Evolutionary conservation across 2,329 filamentous ascomycete genomes (phyloP).

Genomic region (Fusarium brevicatenulatum): DNA sequence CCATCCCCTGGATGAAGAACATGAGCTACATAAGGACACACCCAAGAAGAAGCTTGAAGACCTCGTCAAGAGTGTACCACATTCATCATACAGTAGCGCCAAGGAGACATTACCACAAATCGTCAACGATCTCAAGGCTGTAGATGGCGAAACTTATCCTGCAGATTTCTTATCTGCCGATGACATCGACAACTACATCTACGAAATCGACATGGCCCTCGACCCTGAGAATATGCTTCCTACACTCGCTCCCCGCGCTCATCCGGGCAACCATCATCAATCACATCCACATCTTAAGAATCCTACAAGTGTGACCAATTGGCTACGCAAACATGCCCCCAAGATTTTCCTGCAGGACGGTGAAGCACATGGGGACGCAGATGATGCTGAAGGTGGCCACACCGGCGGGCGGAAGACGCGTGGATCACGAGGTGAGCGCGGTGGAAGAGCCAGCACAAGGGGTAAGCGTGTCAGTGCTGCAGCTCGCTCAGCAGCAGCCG

Average conservation of each 20-base stretch:
- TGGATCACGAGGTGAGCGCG: slow-evolving; percentile 47
- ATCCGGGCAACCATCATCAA: slow-evolving; percentile 51
- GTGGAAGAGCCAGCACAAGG: slow-evolving; percentile 54
- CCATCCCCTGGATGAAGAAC: slow-evolving; percentile 47
- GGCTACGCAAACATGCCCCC: slow-evolving; percentile 86
- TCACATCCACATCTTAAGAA: slow-evolving; percentile 66
- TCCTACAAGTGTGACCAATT: slow-evolving; percentile 93
- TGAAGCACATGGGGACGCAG: slow-evolving; percentile 52
- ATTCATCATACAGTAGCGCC: slow-evolving; percentile 62
- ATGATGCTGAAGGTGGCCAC: slow-evolving; percentile 47
- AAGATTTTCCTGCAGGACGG: slow-evolving; percentile 86
- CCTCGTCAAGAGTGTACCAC: slow-evolving; percentile 64
- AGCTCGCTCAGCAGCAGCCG: slow-evolving; percentile 36
- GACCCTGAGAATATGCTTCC: slow-evolving; percentile 57
- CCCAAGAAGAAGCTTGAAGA: slow-evolving; percentile 60
- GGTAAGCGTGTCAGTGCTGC: slow-evolving; percentile 49
- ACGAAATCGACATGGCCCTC: slow-evolving; percentile 67
- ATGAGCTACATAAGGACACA: slow-evolving; percentile 53
- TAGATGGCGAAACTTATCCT: slow-evolving; percentile 65
- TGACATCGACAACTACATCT: slow-evolving; percentile 79
- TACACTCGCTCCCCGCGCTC: slow-evolving; percentile 62
- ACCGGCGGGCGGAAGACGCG: slow-evolving; percentile 51
- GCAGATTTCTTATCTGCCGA: slow-evolving; percentile 74
- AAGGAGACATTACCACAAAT: slow-evolving; percentile 71
- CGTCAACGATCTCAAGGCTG: slow-evolving; percentile 59